Evolutionary conservation across 257 asterid genomes (phyloP), one percentile per base, ranked within the genome.

Genomic region (Paulownia fortunei): DNA sequence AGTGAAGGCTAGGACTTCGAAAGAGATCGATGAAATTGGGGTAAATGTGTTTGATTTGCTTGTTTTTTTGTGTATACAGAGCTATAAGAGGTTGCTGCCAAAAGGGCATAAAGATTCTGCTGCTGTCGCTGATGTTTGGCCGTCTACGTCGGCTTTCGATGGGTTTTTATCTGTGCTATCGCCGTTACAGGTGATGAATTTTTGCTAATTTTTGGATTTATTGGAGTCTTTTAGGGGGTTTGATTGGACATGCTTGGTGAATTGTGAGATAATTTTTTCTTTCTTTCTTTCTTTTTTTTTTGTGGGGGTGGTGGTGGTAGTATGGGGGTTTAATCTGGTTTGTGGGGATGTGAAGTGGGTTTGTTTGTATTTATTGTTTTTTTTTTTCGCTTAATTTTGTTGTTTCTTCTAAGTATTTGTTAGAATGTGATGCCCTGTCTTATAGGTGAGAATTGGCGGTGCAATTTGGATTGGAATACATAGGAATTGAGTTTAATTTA

Each of bases 71-170:
- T 93, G 88, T 76, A 82, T 93, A 60, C 95, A 95, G 88, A 90
- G 88, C 74, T 95, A 95, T 73, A 95, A 92, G 86, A 87, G 98
- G 81, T 79, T 96, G 86, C 84, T 93, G 78, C 99, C 99, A 4
- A 96, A 89, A 73, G 96, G 99, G 12, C 98, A 96, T 72, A 89
- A 79, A 87, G 98, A 96, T 82, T 89, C 97, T 7, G 99, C 98
- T 24, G 94, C 99, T 2, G 98, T 96, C 3, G 99, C 98, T 21
- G 98, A 96, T 85, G 97, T 96, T 62, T 93, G 98, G 97, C 97
- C 98, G 21, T 93, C 99, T 32, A 93, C 98, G 39, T 96, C 98
- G 1, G 94, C 97, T 46, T 96, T 96, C 41, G 97, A 96, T 70
- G 97, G 99, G 2, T 89, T 89, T 76, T 81, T 96, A 78, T 96